These are phyloP conservation scores for Mycena citricolor DNA, from an alignment of 1,284 basidiomycete genomes.

Conservation along the genomic window DNA sequence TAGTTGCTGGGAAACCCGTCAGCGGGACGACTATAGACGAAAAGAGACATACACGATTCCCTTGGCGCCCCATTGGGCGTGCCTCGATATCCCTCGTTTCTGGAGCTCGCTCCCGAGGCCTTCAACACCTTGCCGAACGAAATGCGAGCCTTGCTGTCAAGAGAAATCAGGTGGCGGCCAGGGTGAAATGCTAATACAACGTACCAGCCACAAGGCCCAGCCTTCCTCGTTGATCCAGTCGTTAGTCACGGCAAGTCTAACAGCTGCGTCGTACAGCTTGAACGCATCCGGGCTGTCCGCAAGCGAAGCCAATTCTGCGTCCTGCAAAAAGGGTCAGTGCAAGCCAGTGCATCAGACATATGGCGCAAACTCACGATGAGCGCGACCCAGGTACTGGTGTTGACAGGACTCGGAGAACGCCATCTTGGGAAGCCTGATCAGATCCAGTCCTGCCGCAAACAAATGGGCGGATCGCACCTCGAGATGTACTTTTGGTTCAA, in stretches of 20 bases:
- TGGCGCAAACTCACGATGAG: conserved; percentile 50
- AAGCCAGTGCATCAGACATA: neutral
- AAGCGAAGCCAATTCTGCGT: conserved; percentile 64
- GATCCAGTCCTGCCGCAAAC: neutral
- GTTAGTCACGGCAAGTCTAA: conserved; percentile 62
- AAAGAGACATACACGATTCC: conserved; percentile 58
- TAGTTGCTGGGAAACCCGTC: conserved; percentile 40
- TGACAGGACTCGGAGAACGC: conserved; percentile 66
- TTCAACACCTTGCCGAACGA: conserved; percentile 65
- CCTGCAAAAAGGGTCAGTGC: conserved; percentile 37
- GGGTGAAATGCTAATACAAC: conserved; percentile 14
- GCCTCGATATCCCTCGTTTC: conserved; percentile 59
- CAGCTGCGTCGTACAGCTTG: conserved; percentile 64
- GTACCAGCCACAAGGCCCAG: conserved; percentile 62
- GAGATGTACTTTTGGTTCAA: conserved; percentile 59
- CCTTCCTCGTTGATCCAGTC: conserved; percentile 72
- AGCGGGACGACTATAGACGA: conserved; percentile 1
- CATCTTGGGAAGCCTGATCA: conserved; percentile 42
- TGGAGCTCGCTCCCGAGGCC: conserved; percentile 65
- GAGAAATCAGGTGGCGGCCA: conserved; percentile 10
- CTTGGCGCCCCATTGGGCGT: conserved; percentile 69
- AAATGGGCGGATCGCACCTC: conserved; percentile 38
- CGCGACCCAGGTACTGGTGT: conserved; percentile 64
- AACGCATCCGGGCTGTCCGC: conserved; percentile 56
- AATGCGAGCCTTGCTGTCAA: conserved; percentile 65